Conservation (phyloP, 768 basidiomycete genomes). For the Trametes cubensis region DNA sequence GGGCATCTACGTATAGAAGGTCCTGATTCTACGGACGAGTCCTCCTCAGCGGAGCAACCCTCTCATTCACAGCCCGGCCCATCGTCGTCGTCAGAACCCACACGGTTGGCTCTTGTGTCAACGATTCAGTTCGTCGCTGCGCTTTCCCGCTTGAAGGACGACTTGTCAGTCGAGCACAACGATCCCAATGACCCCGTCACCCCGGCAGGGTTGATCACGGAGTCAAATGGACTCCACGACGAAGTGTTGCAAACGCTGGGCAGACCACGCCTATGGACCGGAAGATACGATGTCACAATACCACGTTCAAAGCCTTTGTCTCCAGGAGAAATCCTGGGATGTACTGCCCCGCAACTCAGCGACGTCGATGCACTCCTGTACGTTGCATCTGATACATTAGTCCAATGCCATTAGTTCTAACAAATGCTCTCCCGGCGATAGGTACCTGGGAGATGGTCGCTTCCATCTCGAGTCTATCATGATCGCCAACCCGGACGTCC, state of each 20-base stretch:
- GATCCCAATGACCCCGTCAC: conserved; percentile 16
- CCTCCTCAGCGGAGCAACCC: conserved; percentile 8
- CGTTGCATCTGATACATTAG: conserved; percentile 32
- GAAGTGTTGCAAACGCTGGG: conserved; percentile 17
- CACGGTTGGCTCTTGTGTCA: conserved; percentile 88
- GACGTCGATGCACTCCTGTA: conserved; percentile 92
- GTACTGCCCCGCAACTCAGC: conserved; percentile 83
- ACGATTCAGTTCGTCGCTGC: conserved; percentile 98
- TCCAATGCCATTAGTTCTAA: neutral
- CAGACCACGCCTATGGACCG: conserved; percentile 48
- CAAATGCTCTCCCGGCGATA: conserved; percentile 35
- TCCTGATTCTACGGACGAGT: conserved; percentile 18
- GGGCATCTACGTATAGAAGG: conserved; percentile 67
- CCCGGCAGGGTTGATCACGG: conserved; percentile 25
- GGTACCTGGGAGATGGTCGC: conserved; percentile 96
- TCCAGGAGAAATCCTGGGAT: conserved; percentile 96
- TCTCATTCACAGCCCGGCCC: neutral
- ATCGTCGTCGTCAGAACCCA: conserved; percentile 39
- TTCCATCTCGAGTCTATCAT: conserved; percentile 99
- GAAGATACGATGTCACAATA: conserved; percentile 73
- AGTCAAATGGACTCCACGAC: neutral
- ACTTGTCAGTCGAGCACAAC: conserved; percentile 54
- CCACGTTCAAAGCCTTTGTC: conserved; percentile 91
- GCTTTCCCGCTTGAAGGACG: conserved; percentile 82
- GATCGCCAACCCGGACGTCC: conserved; percentile 96